Percentiles rank a stretch among this genome's conserved stretches.
phyloP scores from a whole-genome alignment of 169 alveolate genomes.

The Babesia ovata region DNA sequence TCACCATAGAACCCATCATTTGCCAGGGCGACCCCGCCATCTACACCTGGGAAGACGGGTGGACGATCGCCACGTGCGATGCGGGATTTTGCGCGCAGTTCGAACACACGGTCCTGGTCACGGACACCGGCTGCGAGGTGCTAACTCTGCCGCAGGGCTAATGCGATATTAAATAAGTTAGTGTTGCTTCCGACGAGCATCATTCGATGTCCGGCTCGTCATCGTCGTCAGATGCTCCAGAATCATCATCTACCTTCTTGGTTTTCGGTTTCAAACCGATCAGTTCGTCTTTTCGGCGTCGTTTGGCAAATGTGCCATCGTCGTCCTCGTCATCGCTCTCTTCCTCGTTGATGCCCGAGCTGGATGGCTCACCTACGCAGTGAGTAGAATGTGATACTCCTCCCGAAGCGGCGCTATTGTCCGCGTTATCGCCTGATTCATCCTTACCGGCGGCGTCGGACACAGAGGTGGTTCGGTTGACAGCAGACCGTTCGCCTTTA shows the following conservation, averaged over 20 bases:
- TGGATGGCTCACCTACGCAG: not conserved
- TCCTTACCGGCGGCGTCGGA: not conserved
- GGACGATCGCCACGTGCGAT: conserved; percentile 89
- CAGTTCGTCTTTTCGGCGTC: conserved; percentile 28
- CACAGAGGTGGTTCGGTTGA: not conserved
- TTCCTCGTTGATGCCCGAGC: not conserved
- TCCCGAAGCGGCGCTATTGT: too few relatives aligned
- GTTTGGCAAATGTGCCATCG: conserved; percentile 17
- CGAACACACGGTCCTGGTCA: conserved; percentile 90
- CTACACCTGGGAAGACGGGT: conserved; percentile 88
- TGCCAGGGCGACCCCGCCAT: conserved; percentile 82
- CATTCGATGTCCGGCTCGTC: conserved; percentile 52
- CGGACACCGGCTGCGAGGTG: conserved; percentile 87
- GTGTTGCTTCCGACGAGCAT: not conserved
- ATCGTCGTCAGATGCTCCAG: conserved; percentile 41
- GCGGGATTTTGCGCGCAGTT: conserved; percentile 87
- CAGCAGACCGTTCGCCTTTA: not conserved
- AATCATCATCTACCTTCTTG: conserved; percentile 14
- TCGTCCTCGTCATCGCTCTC: conserved; percentile 37
- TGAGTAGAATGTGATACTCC: too few relatives aligned
- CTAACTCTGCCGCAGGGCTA: conserved; percentile 38
- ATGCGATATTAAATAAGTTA: conserved; percentile 6
- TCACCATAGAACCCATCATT: conserved; percentile 87
- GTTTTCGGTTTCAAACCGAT: conserved; percentile 28
- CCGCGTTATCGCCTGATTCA: not conserved